These are phyloP conservation scores for Ophiostoma ips DNA, from an alignment of 2,329 filamentous ascomycete species.

Conservation along the genomic window DNA sequence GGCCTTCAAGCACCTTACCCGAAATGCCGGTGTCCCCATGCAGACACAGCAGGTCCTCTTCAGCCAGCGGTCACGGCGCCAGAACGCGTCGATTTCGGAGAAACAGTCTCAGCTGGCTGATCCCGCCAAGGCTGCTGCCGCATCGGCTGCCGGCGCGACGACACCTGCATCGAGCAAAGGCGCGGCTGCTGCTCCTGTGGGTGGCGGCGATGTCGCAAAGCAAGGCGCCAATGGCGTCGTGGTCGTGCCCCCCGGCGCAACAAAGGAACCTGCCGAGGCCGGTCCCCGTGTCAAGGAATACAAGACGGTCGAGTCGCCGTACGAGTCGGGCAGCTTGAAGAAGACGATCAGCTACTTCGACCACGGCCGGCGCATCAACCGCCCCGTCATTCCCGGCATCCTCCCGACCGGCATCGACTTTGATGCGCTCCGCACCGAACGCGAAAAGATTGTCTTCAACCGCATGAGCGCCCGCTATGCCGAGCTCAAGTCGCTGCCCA, in stretches of 20 bases:
- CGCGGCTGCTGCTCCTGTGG: conserved; percentile 18
- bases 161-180: background rate
- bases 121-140: background rate
- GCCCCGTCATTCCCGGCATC: conserved; percentile 71
- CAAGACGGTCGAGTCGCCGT: conserved; percentile 64
- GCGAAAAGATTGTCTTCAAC: conserved; percentile 81
- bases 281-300: conserved; percentile 38
- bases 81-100: conserved; percentile 35
- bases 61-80: conserved; percentile 53
- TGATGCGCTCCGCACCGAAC: conserved; percentile 71
- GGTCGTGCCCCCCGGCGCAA: no score
- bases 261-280: conserved; percentile 21
- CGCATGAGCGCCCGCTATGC: conserved; percentile 72
- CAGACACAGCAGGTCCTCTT: conserved; percentile 75
- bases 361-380: conserved; percentile 61
- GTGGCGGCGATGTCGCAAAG: conserved; percentile 23
- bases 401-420: conserved; percentile 83
- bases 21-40: conserved; percentile 68
- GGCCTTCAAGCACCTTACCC: conserved; percentile 80
- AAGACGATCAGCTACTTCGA: conserved; percentile 62
- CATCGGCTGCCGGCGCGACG: background rate
- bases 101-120: conserved; percentile 23
- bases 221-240: conserved; percentile 20
- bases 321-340: conserved; percentile 38
- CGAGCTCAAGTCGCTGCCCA: conserved; percentile 71